Percentiles rank a stretch among this genome's conserved stretches.
These are phyloP conservation scores for Patellaria atrata DNA, from an alignment of 495 filamentous ascomycete genomes.

Conservation along the genomic window DNA sequence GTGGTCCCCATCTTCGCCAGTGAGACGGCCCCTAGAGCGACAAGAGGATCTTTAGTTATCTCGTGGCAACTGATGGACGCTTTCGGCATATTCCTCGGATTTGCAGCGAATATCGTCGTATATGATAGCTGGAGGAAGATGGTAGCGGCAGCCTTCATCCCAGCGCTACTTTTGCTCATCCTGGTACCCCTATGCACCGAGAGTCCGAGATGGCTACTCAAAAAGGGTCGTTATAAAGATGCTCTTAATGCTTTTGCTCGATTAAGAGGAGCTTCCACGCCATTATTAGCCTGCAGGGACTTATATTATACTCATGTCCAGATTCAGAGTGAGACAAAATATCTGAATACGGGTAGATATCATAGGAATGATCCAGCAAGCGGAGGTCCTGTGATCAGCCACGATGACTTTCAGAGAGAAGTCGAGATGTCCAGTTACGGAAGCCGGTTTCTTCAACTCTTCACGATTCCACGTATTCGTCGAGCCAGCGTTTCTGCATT, in stretches of 20 bases:
- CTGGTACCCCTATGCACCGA: constrained; percentile 8
- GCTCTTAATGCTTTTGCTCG: constrained; percentile 6
- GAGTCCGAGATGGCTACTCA: constrained; percentile 13
- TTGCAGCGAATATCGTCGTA: constrained; percentile 9
- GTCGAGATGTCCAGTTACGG: neutral
- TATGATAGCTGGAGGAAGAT: constrained; percentile 8
- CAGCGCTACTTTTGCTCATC: constrained; percentile 7
- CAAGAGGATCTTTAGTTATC: constrained; percentile 11
- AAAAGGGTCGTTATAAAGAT: constrained; percentile 7
- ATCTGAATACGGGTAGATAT: neutral
- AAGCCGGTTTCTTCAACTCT: constrained; percentile 4
- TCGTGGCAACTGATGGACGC: constrained; percentile 9
- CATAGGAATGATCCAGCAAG: neutral
- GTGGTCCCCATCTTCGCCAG: constrained; percentile 9
- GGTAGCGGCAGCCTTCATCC: constrained; percentile 8
- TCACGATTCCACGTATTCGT: constrained; percentile 12
- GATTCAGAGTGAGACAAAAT: constrained; percentile 5
- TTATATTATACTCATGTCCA: constrained; percentile 12
- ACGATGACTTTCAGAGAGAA: neutral
- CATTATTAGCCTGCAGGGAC: constrained; percentile 9
- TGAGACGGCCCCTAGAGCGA: constrained; percentile 4
- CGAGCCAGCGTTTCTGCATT: constrained; percentile 6
- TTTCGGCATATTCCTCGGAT: constrained; percentile 11
- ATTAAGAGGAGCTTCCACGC: constrained; percentile 5
- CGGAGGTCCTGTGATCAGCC: neutral